phyloP scores from a whole-genome alignment of 225 moss, liverwort and hornwort species.

The Lunularia cruciata region DNA sequence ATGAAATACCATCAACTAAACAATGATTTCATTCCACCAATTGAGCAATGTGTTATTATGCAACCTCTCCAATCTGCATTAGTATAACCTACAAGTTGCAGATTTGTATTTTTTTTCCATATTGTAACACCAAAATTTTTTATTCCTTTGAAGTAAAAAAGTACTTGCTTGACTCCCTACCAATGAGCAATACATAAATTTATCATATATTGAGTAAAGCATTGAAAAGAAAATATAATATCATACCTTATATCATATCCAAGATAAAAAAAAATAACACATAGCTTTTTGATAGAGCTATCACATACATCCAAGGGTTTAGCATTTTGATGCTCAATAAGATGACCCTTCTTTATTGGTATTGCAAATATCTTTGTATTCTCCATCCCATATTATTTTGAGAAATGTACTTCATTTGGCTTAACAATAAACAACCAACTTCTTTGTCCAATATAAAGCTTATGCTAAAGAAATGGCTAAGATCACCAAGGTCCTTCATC shows the following conservation, averaged over 20 bases:
- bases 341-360: background rate
- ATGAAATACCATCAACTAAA: background rate
- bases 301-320: background rate
- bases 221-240: too few species aligned
- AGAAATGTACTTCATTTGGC: slow-evolving; percentile 9
- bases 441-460: background rate
- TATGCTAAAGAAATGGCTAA: background rate
- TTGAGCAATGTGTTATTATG: background rate
- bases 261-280: background rate
- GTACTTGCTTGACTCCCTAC: too few species aligned
- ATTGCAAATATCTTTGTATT: background rate
- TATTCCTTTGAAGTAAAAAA: too few species aligned
- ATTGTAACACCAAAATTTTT: background rate
- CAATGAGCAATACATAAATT: too few species aligned
- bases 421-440: too few species aligned
- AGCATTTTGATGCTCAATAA: background rate
- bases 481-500: background rate
- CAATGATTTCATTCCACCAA: too few species aligned
- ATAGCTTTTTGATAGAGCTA: too few species aligned
- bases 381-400: background rate
- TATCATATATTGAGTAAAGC: too few species aligned
- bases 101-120: background rate
- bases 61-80: background rate
- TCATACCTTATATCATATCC: too few species aligned
- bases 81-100: background rate